Conservation (phyloP, 108 stramenopile genomes). For the Schizochytrium sp. region DNA sequence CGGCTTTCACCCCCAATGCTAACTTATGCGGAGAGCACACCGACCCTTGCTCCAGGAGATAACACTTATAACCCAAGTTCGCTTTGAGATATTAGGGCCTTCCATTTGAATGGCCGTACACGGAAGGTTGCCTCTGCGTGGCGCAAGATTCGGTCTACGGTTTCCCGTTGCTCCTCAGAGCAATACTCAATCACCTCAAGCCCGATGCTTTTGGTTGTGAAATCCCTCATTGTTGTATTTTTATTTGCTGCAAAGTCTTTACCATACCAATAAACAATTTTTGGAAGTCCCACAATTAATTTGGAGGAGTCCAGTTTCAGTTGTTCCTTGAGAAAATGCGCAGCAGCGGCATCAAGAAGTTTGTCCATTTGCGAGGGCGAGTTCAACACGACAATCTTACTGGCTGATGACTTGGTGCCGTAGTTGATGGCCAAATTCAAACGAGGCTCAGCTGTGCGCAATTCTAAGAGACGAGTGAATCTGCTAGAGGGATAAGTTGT, state of each 20-base stretch:
- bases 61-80: not conserved
- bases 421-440: constrained; percentile 52
- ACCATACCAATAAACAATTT: constrained; percentile 36
- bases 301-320: constrained; percentile 15
- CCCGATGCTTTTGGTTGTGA: not conserved
- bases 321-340: constrained; percentile 22
- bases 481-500: constrained; percentile 39
- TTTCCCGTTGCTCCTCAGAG: not conserved
- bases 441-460: constrained; percentile 46
- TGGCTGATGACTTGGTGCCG: not conserved
- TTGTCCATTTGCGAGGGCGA: constrained; percentile 35
- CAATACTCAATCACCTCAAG: constrained; percentile 35
- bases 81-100: not conserved
- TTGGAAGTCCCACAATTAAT: constrained; percentile 5
- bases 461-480: not conserved
- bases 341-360: not conserved
- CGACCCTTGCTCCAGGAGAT: not conserved
- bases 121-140: constrained; percentile 17
- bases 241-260: constrained; percentile 4
- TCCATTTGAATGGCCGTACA: constrained; percentile 7
- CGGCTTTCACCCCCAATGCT: constrained; percentile 16
- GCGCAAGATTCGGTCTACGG: constrained; percentile 1
- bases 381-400: not conserved
- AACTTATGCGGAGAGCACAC: not conserved
- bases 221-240: not conserved